A percentile compares a stretch with the other conserved stretches of the same genome.
Evolutionary conservation across 2,329 filamentous ascomycete species (phyloP).

Genomic region (Phyllosticta citribraziliensis): DNA sequence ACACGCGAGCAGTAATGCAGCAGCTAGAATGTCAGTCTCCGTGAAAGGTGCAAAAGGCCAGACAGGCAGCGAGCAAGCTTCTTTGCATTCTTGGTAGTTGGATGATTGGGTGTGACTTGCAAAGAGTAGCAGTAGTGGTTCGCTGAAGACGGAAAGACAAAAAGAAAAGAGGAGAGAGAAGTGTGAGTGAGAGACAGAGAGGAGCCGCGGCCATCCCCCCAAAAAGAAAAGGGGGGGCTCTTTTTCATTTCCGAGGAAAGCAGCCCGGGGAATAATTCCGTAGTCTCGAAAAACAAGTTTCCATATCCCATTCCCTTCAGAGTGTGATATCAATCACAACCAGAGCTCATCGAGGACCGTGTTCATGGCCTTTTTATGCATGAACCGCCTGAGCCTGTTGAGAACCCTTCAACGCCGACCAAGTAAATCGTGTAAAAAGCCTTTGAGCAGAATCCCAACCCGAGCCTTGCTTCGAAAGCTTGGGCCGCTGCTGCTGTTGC

Average conservation of each 20-base stretch:
- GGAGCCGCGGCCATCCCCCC: not conserved
- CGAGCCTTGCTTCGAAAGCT: constrained; percentile 7
- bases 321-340: not conserved
- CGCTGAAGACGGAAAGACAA: not conserved
- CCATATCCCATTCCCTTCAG: not conserved
- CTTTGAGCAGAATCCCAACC: constrained; percentile 12
- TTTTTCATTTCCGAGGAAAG: not conserved
- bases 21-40: not conserved
- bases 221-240: not conserved
- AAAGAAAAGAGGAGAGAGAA: not conserved
- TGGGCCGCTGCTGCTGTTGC: constrained; percentile 1
- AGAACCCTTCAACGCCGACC: constrained; percentile 12
- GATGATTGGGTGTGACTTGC: not conserved
- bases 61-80: not conserved
- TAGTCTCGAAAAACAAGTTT: not conserved
- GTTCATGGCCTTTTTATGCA: constrained; percentile 2
- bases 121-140: not conserved
- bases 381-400: constrained; percentile 10
- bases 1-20: not conserved
- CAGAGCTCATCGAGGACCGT: not conserved
- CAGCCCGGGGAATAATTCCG: not conserved
- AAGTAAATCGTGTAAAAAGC: constrained; percentile 11
- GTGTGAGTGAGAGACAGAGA: not conserved
- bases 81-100: not conserved
- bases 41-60: not conserved